Base-by-base conservation (phyloP, 169 alveolate genomes). In the Plasmodium billcollinsi region DNA sequence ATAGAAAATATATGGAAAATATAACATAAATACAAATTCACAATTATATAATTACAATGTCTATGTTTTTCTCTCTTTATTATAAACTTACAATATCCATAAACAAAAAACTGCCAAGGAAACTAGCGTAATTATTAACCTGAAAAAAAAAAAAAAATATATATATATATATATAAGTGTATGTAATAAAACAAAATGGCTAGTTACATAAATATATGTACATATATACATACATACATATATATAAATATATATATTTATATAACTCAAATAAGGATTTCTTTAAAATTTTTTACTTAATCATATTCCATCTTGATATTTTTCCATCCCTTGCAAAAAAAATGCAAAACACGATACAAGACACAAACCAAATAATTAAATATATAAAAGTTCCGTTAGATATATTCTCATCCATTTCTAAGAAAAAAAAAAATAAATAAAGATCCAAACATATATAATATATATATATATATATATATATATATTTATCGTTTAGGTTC, bases 51-150 rank as follows among this genome's bases (percentile, higher is more conserved):
- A 33, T 33, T 33, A 33, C 45, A 33, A 33, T 33, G 45, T 33
- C 45, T 33, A 33, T 66, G 2, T 29, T 21, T 8, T 66, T 66
- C 56, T 9, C 43, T 11, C 49, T 70, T 70, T 70, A 7, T 47
- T 3, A 49, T 58, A n/a, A 2, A n/a, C 91, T 69, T 83, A 83
- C 91, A 83, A 69, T 69, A 83, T 83, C 91, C 91, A 83, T 47
- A 83, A 47, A 59, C 91, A 83, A 24, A 83, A 83, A 12, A 83
- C 91, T 7, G 91, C 80, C 54, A 83, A 26, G 4, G 91, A 69
- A 24, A 83, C 91, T 52, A 83, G 70, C 20, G 91, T 83, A 29
- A 83, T 47, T 11, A 83, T 83, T 45, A 83, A 49, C 58, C 91
- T 83, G 33, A 1, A 14, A 8, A 54, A 80, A 43, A 20, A 21